A percentile compares a stretch with the other conserved stretches of the same genome.
Conservation (phyloP, 106 monocot genomes). For the Allium fistulosum region DNA sequence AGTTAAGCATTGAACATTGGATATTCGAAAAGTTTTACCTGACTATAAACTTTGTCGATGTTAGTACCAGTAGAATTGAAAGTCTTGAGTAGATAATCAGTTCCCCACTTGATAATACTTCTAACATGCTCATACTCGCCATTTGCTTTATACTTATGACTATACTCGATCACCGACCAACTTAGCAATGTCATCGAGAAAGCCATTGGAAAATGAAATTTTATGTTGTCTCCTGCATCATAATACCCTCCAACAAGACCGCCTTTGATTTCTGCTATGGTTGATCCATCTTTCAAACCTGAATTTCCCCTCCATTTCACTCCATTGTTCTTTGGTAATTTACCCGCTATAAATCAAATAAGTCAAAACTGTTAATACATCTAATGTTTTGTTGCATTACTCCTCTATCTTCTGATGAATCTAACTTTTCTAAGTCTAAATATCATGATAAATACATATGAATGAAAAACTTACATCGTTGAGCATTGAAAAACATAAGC, state of each 20-base stretch:
- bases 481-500: conserved; percentile 95
- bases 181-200: conserved; percentile 39
- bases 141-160: conserved; percentile 31
- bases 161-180: conserved; percentile 48
- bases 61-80: conserved; percentile 41
- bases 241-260: conserved; percentile 48
- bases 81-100: conserved; percentile 38
- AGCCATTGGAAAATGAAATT: conserved; percentile 48
- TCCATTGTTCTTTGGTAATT: conserved; percentile 24
- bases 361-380: not conserved
- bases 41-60: conserved; percentile 27
- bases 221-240: conserved; percentile 52
- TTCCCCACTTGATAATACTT: conserved; percentile 45
- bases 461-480: conserved; percentile 53
- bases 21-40: conserved; percentile 3
- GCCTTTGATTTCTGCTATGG: conserved; percentile 13
- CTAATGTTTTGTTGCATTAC: not conserved
- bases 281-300: conserved; percentile 17
- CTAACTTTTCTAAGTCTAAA: too few species aligned
- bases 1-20: too few species aligned
- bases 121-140: conserved; percentile 38
- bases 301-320: conserved; percentile 26
- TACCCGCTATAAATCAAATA: conserved; percentile 17
- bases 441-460: too few species aligned
- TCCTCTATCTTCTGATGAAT: not conserved